Evolutionary conservation across 2,329 filamentous ascomycete genomes (phyloP).

Genomic region (Hypoxylon sp.): DNA sequence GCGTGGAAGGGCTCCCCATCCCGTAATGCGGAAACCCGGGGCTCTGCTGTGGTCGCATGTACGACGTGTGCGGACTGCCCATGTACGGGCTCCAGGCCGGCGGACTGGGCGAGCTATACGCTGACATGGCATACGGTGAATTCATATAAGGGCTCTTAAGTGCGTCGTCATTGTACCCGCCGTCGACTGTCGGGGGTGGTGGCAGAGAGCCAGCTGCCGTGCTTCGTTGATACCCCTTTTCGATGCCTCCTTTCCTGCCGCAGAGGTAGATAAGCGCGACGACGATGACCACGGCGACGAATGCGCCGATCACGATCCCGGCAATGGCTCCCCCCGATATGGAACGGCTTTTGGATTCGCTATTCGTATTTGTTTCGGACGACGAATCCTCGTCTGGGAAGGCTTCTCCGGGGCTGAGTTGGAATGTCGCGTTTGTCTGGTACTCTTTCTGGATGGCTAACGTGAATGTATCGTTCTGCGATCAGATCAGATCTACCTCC

Average conservation of each 20-base stretch:
- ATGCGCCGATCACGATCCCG: slow-evolving; percentile 63
- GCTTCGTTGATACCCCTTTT: slow-evolving; percentile 48
- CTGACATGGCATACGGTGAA: slow-evolving; percentile 21
- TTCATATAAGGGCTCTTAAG: slow-evolving; percentile 28
- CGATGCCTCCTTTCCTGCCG: slow-evolving; percentile 51
- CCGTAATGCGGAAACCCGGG: slow-evolving; percentile 21
- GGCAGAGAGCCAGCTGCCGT: slow-evolving; percentile 21
- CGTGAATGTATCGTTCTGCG: slow-evolving; percentile 56
- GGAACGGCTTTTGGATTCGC: slow-evolving; percentile 32
- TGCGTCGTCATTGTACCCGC: slow-evolving; percentile 33
- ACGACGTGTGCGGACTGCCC: slow-evolving; percentile 33
- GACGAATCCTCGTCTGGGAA: slow-evolving; percentile 55
- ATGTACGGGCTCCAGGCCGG: slow-evolving; percentile 20
- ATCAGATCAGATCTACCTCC: slow-evolving; percentile 12
- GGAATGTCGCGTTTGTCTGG: slow-evolving; percentile 57
- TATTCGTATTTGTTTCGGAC: too few relatives aligned
- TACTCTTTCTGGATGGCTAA: slow-evolving; percentile 56
- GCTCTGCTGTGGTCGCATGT: slow-evolving; percentile 25
- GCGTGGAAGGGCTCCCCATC: neutral
- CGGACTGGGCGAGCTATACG: slow-evolving; percentile 27
- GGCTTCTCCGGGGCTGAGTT: slow-evolving; percentile 63
- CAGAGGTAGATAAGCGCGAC: slow-evolving; percentile 58
- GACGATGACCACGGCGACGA: slow-evolving; percentile 54
- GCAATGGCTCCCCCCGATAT: slow-evolving; percentile 62
- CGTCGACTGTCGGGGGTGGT: slow-evolving; percentile 43